These are phyloP conservation scores for Arxiozyma bovina DNA, from an alignment of 1,139 yeast species.

Conservation along the genomic window DNA sequence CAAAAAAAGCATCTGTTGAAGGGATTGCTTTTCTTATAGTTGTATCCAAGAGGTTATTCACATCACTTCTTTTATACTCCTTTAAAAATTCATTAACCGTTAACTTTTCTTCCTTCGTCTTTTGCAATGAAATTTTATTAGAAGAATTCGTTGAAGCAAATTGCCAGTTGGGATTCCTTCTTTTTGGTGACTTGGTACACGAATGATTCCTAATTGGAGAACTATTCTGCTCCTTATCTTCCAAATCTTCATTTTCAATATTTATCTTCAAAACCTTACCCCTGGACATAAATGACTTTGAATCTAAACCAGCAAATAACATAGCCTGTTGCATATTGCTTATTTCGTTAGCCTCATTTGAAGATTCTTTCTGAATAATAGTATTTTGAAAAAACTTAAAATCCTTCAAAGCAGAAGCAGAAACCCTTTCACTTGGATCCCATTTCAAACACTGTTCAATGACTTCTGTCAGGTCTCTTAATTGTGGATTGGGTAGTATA, in stretches of 20 bases:
- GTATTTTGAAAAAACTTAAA: conserved; percentile 49
- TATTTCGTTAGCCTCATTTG: background rate
- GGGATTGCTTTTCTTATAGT: background rate
- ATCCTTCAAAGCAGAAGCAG: conserved; percentile 38
- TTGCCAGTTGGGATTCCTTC: background rate
- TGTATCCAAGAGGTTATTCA: background rate
- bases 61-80: conserved; percentile 2
- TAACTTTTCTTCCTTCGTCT: background rate
- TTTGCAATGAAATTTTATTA: background rate
- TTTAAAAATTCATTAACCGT: conserved; percentile 5
- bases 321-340: conserved; percentile 22
- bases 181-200: background rate
- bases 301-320: conserved; percentile 22
- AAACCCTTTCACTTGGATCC: conserved; percentile 53
- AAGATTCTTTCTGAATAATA: conserved; percentile 17
- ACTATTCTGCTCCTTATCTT: background rate
- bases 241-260: background rate
- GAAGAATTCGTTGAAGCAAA: background rate
- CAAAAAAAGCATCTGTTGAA: background rate
- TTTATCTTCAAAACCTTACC: background rate
- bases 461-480: conserved; percentile 40
- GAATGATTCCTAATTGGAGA: background rate
- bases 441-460: conserved; percentile 52
- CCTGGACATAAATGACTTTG: conserved; percentile 1
- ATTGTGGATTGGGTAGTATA: conserved; percentile 35